These are phyloP conservation scores for Trametes meyenii DNA, from an alignment of 768 basidiomycete genomes.

Conservation along the genomic window DNA sequence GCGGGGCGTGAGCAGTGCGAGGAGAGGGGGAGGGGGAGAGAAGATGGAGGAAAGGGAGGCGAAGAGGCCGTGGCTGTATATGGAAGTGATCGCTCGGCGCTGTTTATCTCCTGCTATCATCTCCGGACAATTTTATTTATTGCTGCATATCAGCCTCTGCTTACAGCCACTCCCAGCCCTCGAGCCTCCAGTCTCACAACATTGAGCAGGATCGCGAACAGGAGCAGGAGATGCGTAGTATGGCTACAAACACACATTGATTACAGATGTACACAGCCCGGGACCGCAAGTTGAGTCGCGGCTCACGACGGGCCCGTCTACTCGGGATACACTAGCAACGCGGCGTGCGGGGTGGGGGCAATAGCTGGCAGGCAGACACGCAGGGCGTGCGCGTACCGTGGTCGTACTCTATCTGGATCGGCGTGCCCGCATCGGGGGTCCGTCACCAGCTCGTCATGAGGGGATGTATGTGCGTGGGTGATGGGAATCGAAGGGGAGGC, in stretches of 20 bases:
- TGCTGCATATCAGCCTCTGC: neutral
- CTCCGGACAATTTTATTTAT: neutral
- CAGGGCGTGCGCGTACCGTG: neutral
- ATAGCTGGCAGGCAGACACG: constrained; percentile 10
- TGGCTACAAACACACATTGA: constrained; percentile 21
- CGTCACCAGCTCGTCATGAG: constrained; percentile 23
- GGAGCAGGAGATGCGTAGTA: neutral
- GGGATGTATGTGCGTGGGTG: constrained; percentile 4
- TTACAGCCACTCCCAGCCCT: neutral
- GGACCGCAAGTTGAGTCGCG: constrained; percentile 40
- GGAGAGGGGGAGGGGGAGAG: neutral
- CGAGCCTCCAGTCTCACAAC: neutral
- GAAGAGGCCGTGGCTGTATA: constrained; percentile 15
- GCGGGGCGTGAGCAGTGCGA: neutral
- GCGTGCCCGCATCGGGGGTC: neutral
- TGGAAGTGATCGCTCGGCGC: constrained; percentile 18
- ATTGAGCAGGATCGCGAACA: neutral
- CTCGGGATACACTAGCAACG: constrained; percentile 5
- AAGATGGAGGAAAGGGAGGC: constrained; percentile 2
- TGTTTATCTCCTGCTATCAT: constrained; percentile 1
- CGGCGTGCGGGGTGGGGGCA: neutral
- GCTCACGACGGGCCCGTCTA: constrained; percentile 18
- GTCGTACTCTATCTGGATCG: constrained; percentile 3
- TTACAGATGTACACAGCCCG: constrained; percentile 26
- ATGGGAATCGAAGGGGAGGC: neutral